Base-by-base conservation (phyloP, 768 basidiomycete species). In the Pilatotrama ljubarskyi region DNA sequence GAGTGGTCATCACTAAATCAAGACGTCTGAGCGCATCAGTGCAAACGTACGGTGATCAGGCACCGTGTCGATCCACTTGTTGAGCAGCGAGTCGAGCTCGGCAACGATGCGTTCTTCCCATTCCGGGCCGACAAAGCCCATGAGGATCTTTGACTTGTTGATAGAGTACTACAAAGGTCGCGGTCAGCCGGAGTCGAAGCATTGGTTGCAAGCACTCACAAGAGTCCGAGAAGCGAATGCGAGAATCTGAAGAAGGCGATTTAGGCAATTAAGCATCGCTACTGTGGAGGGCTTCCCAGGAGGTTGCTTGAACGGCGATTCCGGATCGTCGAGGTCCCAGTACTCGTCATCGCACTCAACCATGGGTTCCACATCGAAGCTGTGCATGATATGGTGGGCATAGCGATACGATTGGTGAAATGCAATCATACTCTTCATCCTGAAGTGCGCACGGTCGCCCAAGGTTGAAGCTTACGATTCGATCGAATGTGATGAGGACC, bases 271-370 rank as follows among this genome's bases (percentile, higher is more conserved):
- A 69, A 88, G 87, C 61, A 78, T 86, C 1, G 84, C 65, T 4
- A 89, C 74, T 2, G 69, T 70, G 1, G 84, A 85, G 0, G 85
- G 83, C 66, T 79, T 83, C 8, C 75, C 78, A 7, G 74, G 66
- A 1, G 90, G 90, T 67, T 91, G 90, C 52, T 80, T 73, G 69
- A 88, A 90, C 13, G 77, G 79, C 43, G 78, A 73, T 1, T 76
- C 74, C 0, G 82, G 82, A 58, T 85, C 83, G 32, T 75, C 72
- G 37, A 73, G 73, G 11, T 84, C 79, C 91, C 90, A 93, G 66
- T 84, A 92, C 59, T 86, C 82, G 61, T 88, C 87, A 62, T 95
- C 90, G 9, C 92, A 85, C 69, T 92, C 90, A 0, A 61, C 40
- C 2, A 61, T 53, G 13, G 83, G 73, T 41, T 90, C 88, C 5